Evolutionary conservation across 148 eudicot genomes (phyloP).

Genomic region (Rhododendron kiyosumense): DNA sequence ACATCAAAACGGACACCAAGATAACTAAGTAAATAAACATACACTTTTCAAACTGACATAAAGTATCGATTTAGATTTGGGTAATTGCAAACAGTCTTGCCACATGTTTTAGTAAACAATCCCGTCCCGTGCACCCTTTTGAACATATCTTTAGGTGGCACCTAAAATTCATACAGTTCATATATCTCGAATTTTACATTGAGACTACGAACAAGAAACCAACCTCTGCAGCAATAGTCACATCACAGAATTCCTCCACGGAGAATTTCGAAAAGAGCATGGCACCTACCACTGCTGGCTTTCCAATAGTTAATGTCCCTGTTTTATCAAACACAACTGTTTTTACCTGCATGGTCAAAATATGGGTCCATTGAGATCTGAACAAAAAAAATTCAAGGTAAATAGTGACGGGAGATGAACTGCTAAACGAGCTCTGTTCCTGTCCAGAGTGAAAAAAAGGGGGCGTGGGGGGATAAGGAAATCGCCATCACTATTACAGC

Average conservation of each 20-base stretch:
- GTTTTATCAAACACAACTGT: slow-evolving; percentile 91
- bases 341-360: slow-evolving; percentile 54
- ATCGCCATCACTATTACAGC: neutral
- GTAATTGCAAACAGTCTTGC: neutral
- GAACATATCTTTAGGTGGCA: neutral
- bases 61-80: neutral
- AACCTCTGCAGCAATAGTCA: slow-evolving; percentile 83
- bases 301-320: slow-evolving; percentile 92
- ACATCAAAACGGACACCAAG: neutral
- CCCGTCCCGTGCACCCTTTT: neutral
- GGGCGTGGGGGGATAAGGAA: neutral
- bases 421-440: neutral
- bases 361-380: slow-evolving; percentile 1
- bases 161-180: neutral
- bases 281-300: slow-evolving; percentile 78
- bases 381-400: neutral
- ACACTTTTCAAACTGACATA: neutral
- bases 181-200: neutral
- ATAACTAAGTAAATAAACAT: neutral
- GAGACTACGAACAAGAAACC: slow-evolving; percentile 13
- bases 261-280: slow-evolving; percentile 68
- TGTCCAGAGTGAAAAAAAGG: neutral
- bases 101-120: neutral
- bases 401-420: neutral
- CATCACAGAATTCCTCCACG: slow-evolving; percentile 77